A percentile compares a stretch with the other conserved stretches of the same genome.
phyloP scores from a whole-genome alignment of 2,329 filamentous ascomycete genomes.

The Leptographium galeiforme region DNA sequence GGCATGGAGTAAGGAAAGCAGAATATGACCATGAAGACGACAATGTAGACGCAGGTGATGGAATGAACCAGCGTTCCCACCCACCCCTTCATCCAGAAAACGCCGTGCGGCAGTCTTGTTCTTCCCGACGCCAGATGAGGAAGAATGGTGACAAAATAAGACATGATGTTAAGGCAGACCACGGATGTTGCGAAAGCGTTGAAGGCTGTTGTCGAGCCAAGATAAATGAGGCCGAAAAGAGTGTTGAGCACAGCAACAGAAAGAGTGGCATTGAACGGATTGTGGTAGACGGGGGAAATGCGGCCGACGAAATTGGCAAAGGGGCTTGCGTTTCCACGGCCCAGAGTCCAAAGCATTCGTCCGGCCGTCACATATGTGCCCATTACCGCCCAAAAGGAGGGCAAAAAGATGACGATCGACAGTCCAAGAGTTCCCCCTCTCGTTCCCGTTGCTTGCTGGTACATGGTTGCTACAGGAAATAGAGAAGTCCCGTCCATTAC shows the following conservation, averaged over 20 bases:
- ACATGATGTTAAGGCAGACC: slow-evolving; percentile 27
- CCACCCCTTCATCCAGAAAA: slow-evolving; percentile 35
- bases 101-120: slow-evolving; percentile 34
- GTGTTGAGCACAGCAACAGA: slow-evolving; percentile 31
- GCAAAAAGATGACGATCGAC: slow-evolving; percentile 26
- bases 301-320: slow-evolving; percentile 15
- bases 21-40: slow-evolving; percentile 46
- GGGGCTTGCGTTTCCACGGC: slow-evolving; percentile 5
- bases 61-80: slow-evolving; percentile 29
- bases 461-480: slow-evolving; percentile 50
- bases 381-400: slow-evolving; percentile 20
- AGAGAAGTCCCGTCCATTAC: slow-evolving; percentile 33
- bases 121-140: slow-evolving; percentile 36
- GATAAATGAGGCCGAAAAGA: slow-evolving; percentile 48
- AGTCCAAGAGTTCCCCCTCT: slow-evolving; percentile 36
- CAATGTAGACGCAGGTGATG: slow-evolving; percentile 37
- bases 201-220: slow-evolving; percentile 54
- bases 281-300: slow-evolving; percentile 18
- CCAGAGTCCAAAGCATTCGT: slow-evolving; percentile 4
- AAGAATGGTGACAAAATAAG: slow-evolving; percentile 51
- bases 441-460: slow-evolving; percentile 42
- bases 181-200: slow-evolving; percentile 47
- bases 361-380: slow-evolving; percentile 21
- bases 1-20: slow-evolving; percentile 38
- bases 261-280: slow-evolving; percentile 32